These are phyloP conservation scores for Fraxinus velutina DNA, from an alignment of 305 asterid genomes.

Conservation along the genomic window DNA sequence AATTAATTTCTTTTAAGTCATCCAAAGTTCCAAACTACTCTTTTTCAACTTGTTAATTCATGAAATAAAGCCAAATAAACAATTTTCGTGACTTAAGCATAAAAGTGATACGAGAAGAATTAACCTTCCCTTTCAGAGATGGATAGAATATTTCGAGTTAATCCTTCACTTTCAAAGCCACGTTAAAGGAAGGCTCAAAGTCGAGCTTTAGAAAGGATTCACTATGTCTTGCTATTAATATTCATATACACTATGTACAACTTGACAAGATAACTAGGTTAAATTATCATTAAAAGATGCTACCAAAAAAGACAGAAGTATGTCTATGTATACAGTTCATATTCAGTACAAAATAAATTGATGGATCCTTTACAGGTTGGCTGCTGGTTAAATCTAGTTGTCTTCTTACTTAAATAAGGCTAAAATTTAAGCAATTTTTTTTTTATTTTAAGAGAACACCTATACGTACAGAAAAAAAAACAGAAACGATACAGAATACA, in stretches of 20 bases:
- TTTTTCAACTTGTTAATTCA: background rate
- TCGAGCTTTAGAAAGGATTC: background rate
- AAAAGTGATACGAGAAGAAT: background rate
- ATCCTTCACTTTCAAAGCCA: background rate
- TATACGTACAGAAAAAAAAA: no score
- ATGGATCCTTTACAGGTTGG: background rate
- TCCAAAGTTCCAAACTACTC: background rate
- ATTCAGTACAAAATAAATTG: background rate
- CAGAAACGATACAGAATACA: no score
- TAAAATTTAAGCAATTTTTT: slow-evolving; percentile 3
- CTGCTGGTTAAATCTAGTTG: slow-evolving; percentile 17
- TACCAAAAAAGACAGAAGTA: background rate
- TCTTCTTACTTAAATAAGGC: slow-evolving; percentile 9
- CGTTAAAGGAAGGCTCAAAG: background rate
- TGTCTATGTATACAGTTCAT: background rate
- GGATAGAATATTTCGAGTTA: background rate
- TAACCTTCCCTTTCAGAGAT: background rate
- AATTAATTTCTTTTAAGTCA: no score
- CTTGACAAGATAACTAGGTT: background rate
- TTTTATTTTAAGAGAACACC: no score
- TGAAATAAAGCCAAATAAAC: background rate
- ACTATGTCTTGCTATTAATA: background rate
- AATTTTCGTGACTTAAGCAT: background rate
- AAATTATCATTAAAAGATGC: background rate
- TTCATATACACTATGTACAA: background rate